A percentile compares a stretch with the other conserved stretches of the same genome.
phyloP scores from a whole-genome alignment of 441 rosid species.

The Metrosideros polymorpha region DNA sequence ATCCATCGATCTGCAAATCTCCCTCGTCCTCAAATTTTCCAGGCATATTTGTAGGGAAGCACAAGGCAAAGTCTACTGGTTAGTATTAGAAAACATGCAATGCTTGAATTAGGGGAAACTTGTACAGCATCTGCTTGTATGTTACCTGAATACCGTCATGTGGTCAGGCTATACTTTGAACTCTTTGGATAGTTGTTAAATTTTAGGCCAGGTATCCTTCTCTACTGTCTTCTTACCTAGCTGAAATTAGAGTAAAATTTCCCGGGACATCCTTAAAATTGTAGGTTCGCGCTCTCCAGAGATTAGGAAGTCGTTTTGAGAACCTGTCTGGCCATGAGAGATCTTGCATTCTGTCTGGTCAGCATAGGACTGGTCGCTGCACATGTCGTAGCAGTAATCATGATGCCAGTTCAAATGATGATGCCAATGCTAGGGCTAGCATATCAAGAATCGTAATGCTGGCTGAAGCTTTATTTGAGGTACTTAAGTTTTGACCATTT shows the following conservation, averaged over 20 bases:
- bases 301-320: slow-evolving; percentile 89
- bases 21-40: background rate
- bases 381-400: slow-evolving; percentile 56
- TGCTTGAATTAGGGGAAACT: background rate
- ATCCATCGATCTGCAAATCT: background rate
- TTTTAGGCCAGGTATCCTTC: background rate
- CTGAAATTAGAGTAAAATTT: slow-evolving; percentile 6
- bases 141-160: background rate
- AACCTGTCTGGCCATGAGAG: slow-evolving; percentile 86
- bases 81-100: background rate
- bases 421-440: slow-evolving; percentile 83
- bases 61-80: background rate
- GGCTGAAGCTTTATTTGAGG: slow-evolving; percentile 98
- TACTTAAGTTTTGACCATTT: slow-evolving; percentile 4
- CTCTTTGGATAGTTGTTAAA: background rate
- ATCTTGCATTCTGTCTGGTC: slow-evolving; percentile 82
- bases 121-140: background rate
- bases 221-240: background rate
- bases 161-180: background rate
- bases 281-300: slow-evolving; percentile 93
- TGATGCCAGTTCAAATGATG: slow-evolving; percentile 47
- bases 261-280: slow-evolving; percentile 9
- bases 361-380: slow-evolving; percentile 80
- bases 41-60: background rate
- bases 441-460: slow-evolving; percentile 93